Base-by-base conservation (phyloP, 805 yeast genomes). In the Candida stauntonica region DNA sequence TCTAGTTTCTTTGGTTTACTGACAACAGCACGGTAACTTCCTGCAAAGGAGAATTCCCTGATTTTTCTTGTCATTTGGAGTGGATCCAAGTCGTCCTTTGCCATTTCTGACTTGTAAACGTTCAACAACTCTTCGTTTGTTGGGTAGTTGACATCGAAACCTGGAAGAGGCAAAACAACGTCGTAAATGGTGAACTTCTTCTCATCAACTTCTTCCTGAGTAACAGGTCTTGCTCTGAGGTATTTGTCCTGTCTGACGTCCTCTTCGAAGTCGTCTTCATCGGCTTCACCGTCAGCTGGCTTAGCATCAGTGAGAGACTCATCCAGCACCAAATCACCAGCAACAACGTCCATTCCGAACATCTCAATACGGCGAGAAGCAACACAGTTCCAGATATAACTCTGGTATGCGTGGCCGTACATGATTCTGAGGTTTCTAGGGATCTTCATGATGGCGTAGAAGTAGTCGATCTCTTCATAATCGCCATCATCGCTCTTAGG, bases 331-430 rank as follows among this genome's bases (percentile, higher is more conserved):
- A 89, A 67, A 60, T 89, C 98, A 19, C 98, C 98, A 26, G 67
- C 82, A 41, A 84, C 82, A 26, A 84, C 75, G 19, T 70, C 58
- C 45, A 75, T 56, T 2, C 97, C 97, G 61, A 72, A 82, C 39
- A 79, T 56, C 51, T 75, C 76, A 30, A 87, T 68, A 55, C 99
- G 72, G 48, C 74, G 75, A 36, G 94, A 81, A 1, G 88, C 91
- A 26, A 81, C 94, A 36, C 72, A 58, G 57, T 94, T 94, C 99
- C 99, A 94, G 20, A 93, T 75, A 55, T 81, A 93, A 47, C 96
- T 86, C 64, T 93, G 99, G 60, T 94, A 94, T 3, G 99, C 96
- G 62, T 93, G 99, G 3, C 85, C 96, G 57, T 93, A 93, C 94
- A 93, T 91, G 42, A 89, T 77, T 58, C 96, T 72, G 57, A 93